These are phyloP conservation scores for Aspergillus olivimuriae DNA, from an alignment of 495 filamentous ascomycete species.

Conservation along the genomic window DNA sequence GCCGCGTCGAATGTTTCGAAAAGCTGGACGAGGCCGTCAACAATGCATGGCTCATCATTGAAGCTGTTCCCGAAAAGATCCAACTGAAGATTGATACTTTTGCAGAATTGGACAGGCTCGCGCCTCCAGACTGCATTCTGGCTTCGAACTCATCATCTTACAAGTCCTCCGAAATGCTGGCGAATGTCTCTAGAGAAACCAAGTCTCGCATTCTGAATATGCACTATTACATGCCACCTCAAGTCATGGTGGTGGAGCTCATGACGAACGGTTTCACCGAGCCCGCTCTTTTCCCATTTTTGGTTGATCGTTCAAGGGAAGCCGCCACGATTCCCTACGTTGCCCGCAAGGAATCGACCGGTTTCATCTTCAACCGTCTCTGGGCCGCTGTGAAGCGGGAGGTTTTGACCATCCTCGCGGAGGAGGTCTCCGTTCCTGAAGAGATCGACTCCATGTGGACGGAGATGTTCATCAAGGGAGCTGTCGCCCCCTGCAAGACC, in stretches of 20 bases:
- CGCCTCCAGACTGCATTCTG: slow-evolving; percentile 42
- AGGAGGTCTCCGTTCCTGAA: slow-evolving; percentile 34
- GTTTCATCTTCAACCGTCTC: slow-evolving; percentile 47
- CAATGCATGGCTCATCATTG: slow-evolving; percentile 46
- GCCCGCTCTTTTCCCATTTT: slow-evolving; percentile 32
- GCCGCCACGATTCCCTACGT: slow-evolving; percentile 37
- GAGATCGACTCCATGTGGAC: slow-evolving; percentile 37
- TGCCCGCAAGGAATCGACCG: slow-evolving; percentile 38
- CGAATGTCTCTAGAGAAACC: slow-evolving; percentile 25
- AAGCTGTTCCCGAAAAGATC: slow-evolving; percentile 49
- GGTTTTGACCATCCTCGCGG: slow-evolving; percentile 35
- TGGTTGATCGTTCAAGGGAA: slow-evolving; percentile 28
- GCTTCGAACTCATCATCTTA: slow-evolving; percentile 47
- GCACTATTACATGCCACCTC: slow-evolving; percentile 45
- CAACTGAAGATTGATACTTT: slow-evolving; percentile 45
- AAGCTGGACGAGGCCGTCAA: slow-evolving; percentile 31
- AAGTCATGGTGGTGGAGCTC: slow-evolving; percentile 38
- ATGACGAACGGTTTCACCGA: slow-evolving; percentile 44
- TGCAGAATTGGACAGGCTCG: slow-evolving; percentile 35
- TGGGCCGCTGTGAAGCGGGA: slow-evolving; percentile 50
- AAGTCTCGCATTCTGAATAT: slow-evolving; percentile 34
- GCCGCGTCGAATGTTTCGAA: slow-evolving; percentile 20
- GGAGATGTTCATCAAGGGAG: slow-evolving; percentile 31
- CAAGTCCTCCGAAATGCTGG: slow-evolving; percentile 40
- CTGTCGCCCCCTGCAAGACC: slow-evolving; percentile 17